Evolutionary conservation across 495 filamentous ascomycete species (phyloP).

Genomic region (Penicillium macrosclerotiorum): DNA sequence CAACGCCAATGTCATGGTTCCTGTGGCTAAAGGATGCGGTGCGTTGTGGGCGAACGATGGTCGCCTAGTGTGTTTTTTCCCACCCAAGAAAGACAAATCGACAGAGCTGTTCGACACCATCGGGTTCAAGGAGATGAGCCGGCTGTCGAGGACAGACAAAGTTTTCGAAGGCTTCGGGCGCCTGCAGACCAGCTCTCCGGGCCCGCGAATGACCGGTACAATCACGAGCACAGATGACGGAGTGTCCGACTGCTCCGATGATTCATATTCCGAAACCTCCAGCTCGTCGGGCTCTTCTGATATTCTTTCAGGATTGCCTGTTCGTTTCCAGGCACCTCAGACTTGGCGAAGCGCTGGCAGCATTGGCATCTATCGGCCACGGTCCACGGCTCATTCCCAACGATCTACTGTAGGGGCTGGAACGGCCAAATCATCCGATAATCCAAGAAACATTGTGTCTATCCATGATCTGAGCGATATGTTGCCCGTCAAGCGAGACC

Average conservation of each 20-base stretch:
- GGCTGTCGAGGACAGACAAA: conserved; percentile 58
- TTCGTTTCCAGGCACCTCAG: conserved; percentile 49
- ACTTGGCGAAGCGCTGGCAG: conserved; percentile 53
- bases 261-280: conserved; percentile 64
- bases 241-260: conserved; percentile 58
- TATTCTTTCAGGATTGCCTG: conserved; percentile 44
- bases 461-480: conserved; percentile 66
- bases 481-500: conserved; percentile 70
- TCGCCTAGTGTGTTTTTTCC: conserved; percentile 82
- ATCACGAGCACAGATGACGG: conserved; percentile 50
- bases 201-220: conserved; percentile 46
- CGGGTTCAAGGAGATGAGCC: conserved; percentile 58
- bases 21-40: conserved; percentile 71
- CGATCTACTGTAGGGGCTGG: conserved; percentile 48
- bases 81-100: conserved; percentile 72
- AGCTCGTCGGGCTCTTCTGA: conserved; percentile 71
- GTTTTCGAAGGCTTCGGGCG: conserved; percentile 90
- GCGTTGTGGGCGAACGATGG: conserved; percentile 77
- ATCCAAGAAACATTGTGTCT: conserved; percentile 57
- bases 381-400: conserved; percentile 55
- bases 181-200: conserved; percentile 57
- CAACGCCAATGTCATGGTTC: conserved; percentile 73
- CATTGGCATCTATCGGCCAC: conserved; percentile 43
- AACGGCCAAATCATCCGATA: conserved; percentile 33
- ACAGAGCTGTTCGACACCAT: conserved; percentile 61